Conservation (phyloP, 345 rosid genomes). For the Punica granatum region DNA sequence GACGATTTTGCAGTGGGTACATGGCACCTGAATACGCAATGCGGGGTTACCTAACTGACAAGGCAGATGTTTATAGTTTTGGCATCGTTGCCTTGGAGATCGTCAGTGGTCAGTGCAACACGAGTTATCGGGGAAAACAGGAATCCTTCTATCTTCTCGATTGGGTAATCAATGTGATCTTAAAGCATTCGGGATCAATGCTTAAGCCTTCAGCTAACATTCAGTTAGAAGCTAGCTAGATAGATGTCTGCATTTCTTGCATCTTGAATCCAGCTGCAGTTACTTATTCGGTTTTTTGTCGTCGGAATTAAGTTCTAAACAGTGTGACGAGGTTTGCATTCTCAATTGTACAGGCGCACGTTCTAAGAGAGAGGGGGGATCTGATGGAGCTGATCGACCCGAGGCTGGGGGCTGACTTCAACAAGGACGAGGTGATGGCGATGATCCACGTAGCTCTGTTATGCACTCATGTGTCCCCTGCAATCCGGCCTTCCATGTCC, state of each 20-base stretch:
- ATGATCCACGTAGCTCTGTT: constrained; percentile 19
- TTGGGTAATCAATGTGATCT: constrained; percentile 21
- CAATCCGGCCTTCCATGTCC: constrained; percentile 27
- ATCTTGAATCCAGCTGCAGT: too few relatives aligned
- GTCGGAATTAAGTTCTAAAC: too few relatives aligned
- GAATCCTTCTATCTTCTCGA: constrained; percentile 19
- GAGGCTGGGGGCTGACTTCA: constrained; percentile 17
- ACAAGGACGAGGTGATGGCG: constrained; percentile 14
- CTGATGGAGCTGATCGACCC: constrained; percentile 23
- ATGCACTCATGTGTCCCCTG: constrained; percentile 22
- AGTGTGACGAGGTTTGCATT: too few relatives aligned
- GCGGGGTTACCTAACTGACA: constrained; percentile 26
- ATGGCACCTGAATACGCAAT: constrained; percentile 37
- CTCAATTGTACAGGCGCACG: constrained; percentile 16
- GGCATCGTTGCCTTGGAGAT: constrained; percentile 32
- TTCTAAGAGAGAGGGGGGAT: constrained; percentile 22
- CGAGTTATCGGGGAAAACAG: constrained; percentile 2
- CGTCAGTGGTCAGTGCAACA: constrained; percentile 21
- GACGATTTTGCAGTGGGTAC: constrained; percentile 22
- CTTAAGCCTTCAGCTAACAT: too few relatives aligned
- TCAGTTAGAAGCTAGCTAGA: too few relatives aligned
- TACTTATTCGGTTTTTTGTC: too few relatives aligned
- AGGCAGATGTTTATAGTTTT: constrained; percentile 34
- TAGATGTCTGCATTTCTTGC: too few relatives aligned
- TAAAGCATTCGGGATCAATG: too few relatives aligned